phyloP scores from a whole-genome alignment of 164 flowering plant genomes.

The Cinnamomum chago region DNA sequence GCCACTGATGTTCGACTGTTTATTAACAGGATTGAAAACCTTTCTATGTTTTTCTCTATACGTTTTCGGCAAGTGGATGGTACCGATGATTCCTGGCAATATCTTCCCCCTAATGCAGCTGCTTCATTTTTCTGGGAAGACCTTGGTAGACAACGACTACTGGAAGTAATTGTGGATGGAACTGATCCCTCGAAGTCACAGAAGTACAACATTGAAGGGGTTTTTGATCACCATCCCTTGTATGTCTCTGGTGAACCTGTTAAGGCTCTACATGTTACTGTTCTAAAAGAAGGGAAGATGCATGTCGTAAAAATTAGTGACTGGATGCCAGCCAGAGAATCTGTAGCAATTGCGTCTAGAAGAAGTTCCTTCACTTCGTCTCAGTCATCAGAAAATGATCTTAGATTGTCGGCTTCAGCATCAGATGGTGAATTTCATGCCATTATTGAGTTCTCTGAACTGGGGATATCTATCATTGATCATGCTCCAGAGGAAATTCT shows the following conservation, averaged over 20 bases:
- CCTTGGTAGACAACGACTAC: constrained; percentile 63
- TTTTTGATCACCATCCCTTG: constrained; percentile 66
- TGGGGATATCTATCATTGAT: constrained; percentile 87
- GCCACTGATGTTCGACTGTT: not conserved
- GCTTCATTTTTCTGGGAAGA: constrained; percentile 95
- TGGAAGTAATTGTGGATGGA: constrained; percentile 82
- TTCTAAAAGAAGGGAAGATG: constrained; percentile 72
- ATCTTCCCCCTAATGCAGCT: constrained; percentile 73
- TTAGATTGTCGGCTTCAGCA: constrained; percentile 25
- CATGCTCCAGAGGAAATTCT: constrained; percentile 99
- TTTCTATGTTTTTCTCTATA: constrained; percentile 69
- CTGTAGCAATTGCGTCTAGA: constrained; percentile 19
- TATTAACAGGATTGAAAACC: constrained; percentile 90
- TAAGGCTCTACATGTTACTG: constrained; percentile 60
- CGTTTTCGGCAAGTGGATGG: constrained; percentile 86
- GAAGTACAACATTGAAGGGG: constrained; percentile 77
- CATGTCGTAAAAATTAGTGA: constrained; percentile 83
- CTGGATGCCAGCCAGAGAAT: constrained; percentile 81
- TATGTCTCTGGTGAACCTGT: constrained; percentile 43
- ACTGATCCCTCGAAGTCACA: constrained; percentile 48
- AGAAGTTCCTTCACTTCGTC: constrained; percentile 26
- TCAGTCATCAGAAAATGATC: constrained; percentile 28
- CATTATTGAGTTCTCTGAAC: constrained; percentile 76
- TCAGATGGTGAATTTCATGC: constrained; percentile 73
- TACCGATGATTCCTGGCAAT: constrained; percentile 72